Conservation (phyloP, 1,139 yeast species). For the Suhomyces taliae region DNA sequence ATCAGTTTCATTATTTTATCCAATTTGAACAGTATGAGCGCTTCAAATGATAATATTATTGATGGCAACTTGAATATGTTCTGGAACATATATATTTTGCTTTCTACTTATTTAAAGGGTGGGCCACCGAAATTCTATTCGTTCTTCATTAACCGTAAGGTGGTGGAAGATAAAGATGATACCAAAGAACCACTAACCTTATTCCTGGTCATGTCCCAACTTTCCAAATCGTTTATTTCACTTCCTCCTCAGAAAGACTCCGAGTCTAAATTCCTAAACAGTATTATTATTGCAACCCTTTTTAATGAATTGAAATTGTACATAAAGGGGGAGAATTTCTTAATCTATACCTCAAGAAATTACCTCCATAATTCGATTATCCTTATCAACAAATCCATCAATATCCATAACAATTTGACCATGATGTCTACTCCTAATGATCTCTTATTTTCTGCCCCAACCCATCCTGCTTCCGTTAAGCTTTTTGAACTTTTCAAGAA, state of each 20-base stretch:
- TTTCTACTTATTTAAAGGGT: constrained; percentile 38
- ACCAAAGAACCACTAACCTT: constrained; percentile 4
- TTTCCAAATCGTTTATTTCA: constrained; percentile 19
- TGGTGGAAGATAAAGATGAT: constrained; percentile 9
- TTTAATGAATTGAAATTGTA: constrained; percentile 45
- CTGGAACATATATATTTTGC: constrained; percentile 45
- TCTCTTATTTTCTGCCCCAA: constrained; percentile 3
- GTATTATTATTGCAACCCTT: constrained; percentile 38
- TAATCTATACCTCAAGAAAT: constrained; percentile 39
- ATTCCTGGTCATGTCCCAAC: constrained; percentile 15
- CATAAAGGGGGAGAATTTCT: constrained; percentile 28
- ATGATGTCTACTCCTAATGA: constrained; percentile 8
- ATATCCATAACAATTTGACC: constrained; percentile 13
- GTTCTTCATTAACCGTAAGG: constrained; percentile 30
- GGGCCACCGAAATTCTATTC: constrained; percentile 42
- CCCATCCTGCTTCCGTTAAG: constrained; percentile 8
- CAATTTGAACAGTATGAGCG: constrained; percentile 15
- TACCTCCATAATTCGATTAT: constrained; percentile 50
- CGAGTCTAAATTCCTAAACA: constrained; percentile 30
- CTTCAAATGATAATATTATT: constrained; percentile 21
- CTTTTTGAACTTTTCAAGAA: constrained; percentile 43
- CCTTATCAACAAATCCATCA: constrained; percentile 43
- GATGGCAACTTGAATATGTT: constrained; percentile 29
- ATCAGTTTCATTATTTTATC: constrained; percentile 25
- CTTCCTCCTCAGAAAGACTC: constrained; percentile 20